phyloP scores from a whole-genome alignment of 1,284 basidiomycete species.

The Thelephora terrestris region DNA sequence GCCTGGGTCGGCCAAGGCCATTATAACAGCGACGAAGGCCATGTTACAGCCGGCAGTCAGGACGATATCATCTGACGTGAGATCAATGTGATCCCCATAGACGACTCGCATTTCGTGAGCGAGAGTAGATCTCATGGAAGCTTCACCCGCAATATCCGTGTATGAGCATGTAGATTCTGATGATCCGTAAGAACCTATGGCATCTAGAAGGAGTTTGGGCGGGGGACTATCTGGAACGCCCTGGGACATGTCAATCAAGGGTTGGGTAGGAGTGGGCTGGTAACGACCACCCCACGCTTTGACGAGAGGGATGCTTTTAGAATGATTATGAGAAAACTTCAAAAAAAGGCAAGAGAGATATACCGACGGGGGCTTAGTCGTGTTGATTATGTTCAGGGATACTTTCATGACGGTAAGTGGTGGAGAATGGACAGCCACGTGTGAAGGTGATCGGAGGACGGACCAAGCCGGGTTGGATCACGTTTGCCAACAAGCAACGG shows the following conservation, averaged over 20 bases:
- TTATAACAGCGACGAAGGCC: slow-evolving; percentile 56
- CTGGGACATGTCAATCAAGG: slow-evolving; percentile 70
- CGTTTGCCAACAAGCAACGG: not conserved
- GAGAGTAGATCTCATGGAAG: slow-evolving; percentile 43
- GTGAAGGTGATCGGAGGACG: not conserved
- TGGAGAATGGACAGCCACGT: too few species aligned
- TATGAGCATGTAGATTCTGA: slow-evolving; percentile 44
- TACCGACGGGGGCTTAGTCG: slow-evolving; percentile 5
- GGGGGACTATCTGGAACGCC: slow-evolving; percentile 66
- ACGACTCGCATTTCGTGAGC: slow-evolving; percentile 53
- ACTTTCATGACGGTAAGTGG: not conserved
- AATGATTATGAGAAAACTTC: not conserved
- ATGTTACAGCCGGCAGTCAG: slow-evolving; percentile 64
- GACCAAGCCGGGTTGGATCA: not conserved
- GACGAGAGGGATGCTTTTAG: slow-evolving; percentile 54
- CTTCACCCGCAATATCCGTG: slow-evolving; percentile 57
- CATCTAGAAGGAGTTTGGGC: slow-evolving; percentile 39
- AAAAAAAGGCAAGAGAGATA: not conserved
- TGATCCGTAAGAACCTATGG: slow-evolving; percentile 24
- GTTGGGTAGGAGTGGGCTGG: slow-evolving; percentile 29
- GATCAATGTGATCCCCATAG: slow-evolving; percentile 44
- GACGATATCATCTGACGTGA: slow-evolving; percentile 46
- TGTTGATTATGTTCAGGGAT: slow-evolving; percentile 3
- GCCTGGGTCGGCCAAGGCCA: slow-evolving; percentile 59
- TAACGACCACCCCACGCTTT: slow-evolving; percentile 55